Evolutionary conservation across 2,329 filamentous ascomycete species (phyloP).

Genomic region (Fusarium sp.): DNA sequence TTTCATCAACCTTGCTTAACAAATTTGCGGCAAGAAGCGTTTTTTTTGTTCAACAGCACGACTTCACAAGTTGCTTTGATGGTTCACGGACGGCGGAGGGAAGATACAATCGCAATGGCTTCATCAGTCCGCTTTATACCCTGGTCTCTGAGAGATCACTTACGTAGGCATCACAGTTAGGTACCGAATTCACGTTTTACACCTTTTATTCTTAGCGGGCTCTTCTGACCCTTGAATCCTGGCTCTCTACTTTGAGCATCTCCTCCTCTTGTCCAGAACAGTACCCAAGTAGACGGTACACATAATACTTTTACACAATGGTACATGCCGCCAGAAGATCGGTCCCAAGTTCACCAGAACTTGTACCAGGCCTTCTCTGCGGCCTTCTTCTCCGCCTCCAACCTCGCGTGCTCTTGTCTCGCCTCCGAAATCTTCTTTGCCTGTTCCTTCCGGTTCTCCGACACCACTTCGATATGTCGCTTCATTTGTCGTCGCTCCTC

Average conservation of each 20-base stretch:
- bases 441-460: slow-evolving; percentile 63
- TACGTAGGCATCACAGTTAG: slow-evolving; percentile 10
- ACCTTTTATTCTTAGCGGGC: neutral
- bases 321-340: slow-evolving; percentile 27
- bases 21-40: slow-evolving; percentile 1
- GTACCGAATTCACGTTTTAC: slow-evolving; percentile 5
- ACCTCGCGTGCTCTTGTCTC: slow-evolving; percentile 47
- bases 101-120: slow-evolving; percentile 22
- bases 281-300: slow-evolving; percentile 27
- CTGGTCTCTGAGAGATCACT: slow-evolving; percentile 23
- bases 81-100: slow-evolving; percentile 15
- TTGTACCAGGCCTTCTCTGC: slow-evolving; percentile 65
- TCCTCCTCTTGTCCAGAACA: slow-evolving; percentile 14
- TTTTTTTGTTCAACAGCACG: neutral
- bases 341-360: slow-evolving; percentile 59
- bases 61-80: slow-evolving; percentile 7
- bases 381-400: slow-evolving; percentile 50
- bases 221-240: slow-evolving; percentile 5
- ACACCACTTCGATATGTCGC: slow-evolving; percentile 77
- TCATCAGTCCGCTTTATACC: slow-evolving; percentile 31
- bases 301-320: slow-evolving; percentile 39
- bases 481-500: slow-evolving; percentile 87
- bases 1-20: slow-evolving; percentile 7
- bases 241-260: slow-evolving; percentile 17
- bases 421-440: slow-evolving; percentile 60